Base-by-base conservation (phyloP, 2,329 filamentous ascomycete species). In the Penicillium sp. region DNA sequence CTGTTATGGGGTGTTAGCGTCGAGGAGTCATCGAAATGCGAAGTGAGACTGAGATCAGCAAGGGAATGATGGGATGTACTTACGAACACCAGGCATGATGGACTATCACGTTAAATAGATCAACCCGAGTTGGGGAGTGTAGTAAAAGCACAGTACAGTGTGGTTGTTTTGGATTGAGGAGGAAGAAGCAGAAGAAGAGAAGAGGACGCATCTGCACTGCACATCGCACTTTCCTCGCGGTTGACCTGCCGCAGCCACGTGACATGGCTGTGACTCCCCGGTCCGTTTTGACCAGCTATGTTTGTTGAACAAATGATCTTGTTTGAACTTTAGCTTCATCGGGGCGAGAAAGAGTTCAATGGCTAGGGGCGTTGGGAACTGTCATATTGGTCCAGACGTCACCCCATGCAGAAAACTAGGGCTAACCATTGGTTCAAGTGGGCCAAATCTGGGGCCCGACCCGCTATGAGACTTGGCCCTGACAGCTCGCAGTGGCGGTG, bases 11-110 rank as follows among this genome's bases (percentile, higher is more conserved):
- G 45, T n/a, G n/a, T 47, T 34, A 34, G 37, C 18, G 21, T 8
- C 34, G 11, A 23, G 40, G 28, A 34, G 11, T 40, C 34, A 33
- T 10, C n/a, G 26, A 54, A 33, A 24, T 42, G 34, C 11, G 21
- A 26, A 19, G 14, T 8, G 14, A 28, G 6, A 16, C 16, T 23
- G 33, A 7, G 34, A 36, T 14, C 42, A 23, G 43, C 9, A 46
- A 23, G 37, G 5, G n/a, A n/a, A 18, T 14, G 44, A 36, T 48
- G 10, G 16, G 21, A 26, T 24, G 11, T 7, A 71, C 69, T 64
- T 61, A 71, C 69, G 69, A 55, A 71, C 67, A 60, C 69, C 69
- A 56, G 67, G 67, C 70, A 72, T 72, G 44, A 60, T 68, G 59
- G n/a, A 50, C 34, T 7, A 28, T 28, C 19, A 18, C 10, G n/a